These are phyloP conservation scores for Letharia columbiana DNA, from an alignment of 495 filamentous ascomycete genomes.

Conservation along the genomic window DNA sequence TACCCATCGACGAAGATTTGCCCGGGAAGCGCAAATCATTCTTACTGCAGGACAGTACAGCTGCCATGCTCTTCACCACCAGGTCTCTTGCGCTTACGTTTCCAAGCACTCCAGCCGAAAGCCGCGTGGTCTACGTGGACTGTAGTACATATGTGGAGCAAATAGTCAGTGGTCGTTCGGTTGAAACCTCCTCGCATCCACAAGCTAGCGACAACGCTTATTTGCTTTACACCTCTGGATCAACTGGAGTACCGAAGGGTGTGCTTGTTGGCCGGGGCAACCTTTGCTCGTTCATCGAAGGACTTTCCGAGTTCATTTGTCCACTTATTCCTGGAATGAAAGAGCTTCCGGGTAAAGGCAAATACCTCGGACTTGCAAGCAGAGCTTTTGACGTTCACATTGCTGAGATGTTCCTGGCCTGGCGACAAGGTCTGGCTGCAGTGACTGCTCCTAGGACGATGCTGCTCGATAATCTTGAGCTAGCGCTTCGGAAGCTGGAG, in stretches of 20 bases:
- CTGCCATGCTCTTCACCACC: conserved; percentile 31
- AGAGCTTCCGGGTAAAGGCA: conserved; percentile 29
- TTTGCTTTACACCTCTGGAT: conserved; percentile 42
- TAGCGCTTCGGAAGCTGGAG: conserved; percentile 53
- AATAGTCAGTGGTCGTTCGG: conserved; percentile 21
- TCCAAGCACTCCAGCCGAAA: conserved; percentile 25
- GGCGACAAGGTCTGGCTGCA: conserved; percentile 34
- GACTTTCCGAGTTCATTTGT: conserved; percentile 30
- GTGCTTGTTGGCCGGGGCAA: conserved; percentile 37
- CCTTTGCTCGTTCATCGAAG: conserved; percentile 40
- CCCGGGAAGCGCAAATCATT: conserved; percentile 39
- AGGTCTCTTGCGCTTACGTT: conserved; percentile 23
- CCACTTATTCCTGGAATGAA: conserved; percentile 24
- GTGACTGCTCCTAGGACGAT: conserved; percentile 30
- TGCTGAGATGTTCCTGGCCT: conserved; percentile 33
- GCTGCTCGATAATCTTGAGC: conserved; percentile 31
- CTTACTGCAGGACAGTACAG: conserved; percentile 34
- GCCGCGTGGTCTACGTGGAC: conserved; percentile 30
- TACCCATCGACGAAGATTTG: conserved; percentile 50
- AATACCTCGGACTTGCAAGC: conserved; percentile 33
- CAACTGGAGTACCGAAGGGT: conserved; percentile 41
- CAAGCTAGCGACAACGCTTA: conserved; percentile 25
- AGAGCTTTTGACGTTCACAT: conserved; percentile 35
- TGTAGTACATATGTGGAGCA: conserved; percentile 25
- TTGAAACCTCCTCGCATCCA: conserved; percentile 19